Evolutionary conservation across 345 rosid genomes (phyloP).

Genomic region (Eucalyptus polyanthemos): DNA sequence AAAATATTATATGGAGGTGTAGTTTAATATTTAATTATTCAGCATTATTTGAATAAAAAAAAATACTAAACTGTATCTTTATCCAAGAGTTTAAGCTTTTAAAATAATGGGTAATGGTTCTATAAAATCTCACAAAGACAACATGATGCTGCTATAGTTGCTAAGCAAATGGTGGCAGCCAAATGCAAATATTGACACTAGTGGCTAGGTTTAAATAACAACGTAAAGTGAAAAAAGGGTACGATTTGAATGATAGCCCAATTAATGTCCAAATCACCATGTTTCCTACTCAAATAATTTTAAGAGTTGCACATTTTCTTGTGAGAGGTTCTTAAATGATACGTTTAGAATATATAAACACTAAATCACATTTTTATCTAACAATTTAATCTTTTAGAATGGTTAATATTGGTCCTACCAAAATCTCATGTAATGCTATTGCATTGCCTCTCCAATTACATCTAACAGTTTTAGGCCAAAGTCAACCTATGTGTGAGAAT

Average conservation of each 20-base stretch:
- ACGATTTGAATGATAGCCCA: background rate
- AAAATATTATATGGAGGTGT: too few species aligned
- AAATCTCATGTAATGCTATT: too few species aligned
- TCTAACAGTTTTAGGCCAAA: too few species aligned
- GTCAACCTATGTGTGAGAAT: too few species aligned
- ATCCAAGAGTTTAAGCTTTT: background rate
- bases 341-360: background rate
- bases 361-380: too few species aligned
- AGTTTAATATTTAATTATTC: too few species aligned
- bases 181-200: background rate
- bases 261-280: background rate
- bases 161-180: background rate
- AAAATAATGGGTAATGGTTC: too few species aligned
- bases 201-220: background rate
- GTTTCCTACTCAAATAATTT: background rate
- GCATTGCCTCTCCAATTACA: too few species aligned
- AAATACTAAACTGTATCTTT: too few species aligned
- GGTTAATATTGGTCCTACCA: too few species aligned
- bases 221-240: background rate
- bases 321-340: background rate
- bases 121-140: background rate
- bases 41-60: too few species aligned
- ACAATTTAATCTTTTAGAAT: too few species aligned
- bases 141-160: background rate
- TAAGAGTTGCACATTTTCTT: background rate